These are phyloP conservation scores for Andrographis paniculata DNA, from an alignment of 305 asterid species.

Conservation along the genomic window DNA sequence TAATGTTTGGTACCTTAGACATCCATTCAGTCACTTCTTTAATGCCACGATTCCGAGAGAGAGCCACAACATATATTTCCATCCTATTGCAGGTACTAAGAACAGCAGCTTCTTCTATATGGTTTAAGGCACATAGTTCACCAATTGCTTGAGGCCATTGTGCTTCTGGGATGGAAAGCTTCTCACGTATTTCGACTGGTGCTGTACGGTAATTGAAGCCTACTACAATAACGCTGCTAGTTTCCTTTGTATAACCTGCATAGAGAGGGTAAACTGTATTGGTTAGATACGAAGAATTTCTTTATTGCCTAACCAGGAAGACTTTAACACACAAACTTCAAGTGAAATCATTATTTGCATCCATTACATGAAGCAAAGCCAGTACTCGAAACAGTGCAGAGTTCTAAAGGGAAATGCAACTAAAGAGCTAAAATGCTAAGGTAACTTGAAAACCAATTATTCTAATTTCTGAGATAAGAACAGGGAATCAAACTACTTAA, in stretches of 20 bases:
- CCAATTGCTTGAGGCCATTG: constrained; percentile 72
- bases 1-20: constrained; percentile 69
- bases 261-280: constrained; percentile 6
- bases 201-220: constrained; percentile 75
- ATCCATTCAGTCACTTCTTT: constrained; percentile 96
- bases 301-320: neutral
- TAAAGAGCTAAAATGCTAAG: neutral
- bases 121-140: constrained; percentile 67
- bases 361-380: too few species aligned
- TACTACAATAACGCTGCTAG: constrained; percentile 65
- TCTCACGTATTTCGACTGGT: constrained; percentile 83
- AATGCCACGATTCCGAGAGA: constrained; percentile 77
- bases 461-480: neutral
- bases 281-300: constrained; percentile 11
- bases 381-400: too few species aligned
- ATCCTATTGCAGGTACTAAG: constrained; percentile 89
- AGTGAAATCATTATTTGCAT: neutral
- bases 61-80: constrained; percentile 78
- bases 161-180: constrained; percentile 76
- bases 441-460: neutral
- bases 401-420: constrained; percentile 3
- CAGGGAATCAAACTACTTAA: neutral
- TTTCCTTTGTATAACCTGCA: constrained; percentile 77
- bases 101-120: constrained; percentile 93
- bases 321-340: neutral